These are phyloP conservation scores for Pseudogymnoascus sp. DNA, from an alignment of 2,329 filamentous ascomycete species.

Conservation along the genomic window DNA sequence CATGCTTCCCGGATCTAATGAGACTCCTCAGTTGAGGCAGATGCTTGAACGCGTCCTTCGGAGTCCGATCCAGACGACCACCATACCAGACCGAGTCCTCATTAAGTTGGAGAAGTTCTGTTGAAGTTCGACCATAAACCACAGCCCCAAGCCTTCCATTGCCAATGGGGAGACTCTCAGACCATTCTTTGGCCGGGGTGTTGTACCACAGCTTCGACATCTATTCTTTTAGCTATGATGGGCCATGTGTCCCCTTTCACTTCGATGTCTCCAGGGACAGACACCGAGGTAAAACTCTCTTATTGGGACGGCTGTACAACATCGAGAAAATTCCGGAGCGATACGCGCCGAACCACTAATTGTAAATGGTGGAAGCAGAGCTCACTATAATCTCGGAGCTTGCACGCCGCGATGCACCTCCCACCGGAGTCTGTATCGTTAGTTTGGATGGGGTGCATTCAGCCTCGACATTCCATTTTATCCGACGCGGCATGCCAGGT, in stretches of 20 bases:
- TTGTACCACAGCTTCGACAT: constrained; percentile 22
- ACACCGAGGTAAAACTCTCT: neutral
- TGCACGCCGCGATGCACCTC: neutral
- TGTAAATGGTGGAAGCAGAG: neutral
- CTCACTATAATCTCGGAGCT: neutral
- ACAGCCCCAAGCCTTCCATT: constrained; percentile 39
- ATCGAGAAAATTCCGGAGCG: neutral
- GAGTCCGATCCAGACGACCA: constrained; percentile 35
- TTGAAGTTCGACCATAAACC: constrained; percentile 37
- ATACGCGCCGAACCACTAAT: neutral
- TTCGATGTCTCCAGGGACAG: neutral
- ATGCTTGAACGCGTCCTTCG: constrained; percentile 30
- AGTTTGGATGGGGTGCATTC: neutral
- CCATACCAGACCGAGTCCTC: constrained; percentile 42
- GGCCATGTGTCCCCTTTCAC: neutral
- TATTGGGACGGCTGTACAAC: neutral
- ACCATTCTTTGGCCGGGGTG: constrained; percentile 27
- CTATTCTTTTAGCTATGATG: neutral
- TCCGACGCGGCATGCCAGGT: neutral
- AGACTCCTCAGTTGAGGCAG: constrained; percentile 33
- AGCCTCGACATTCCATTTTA: neutral
- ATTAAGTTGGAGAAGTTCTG: constrained; percentile 38
- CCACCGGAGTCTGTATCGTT: neutral
- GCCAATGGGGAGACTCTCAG: constrained; percentile 37
- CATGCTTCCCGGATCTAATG: constrained; percentile 33